Base-by-base conservation (phyloP, 78 protist species). In the Polysphondylium violaceum region DNA sequence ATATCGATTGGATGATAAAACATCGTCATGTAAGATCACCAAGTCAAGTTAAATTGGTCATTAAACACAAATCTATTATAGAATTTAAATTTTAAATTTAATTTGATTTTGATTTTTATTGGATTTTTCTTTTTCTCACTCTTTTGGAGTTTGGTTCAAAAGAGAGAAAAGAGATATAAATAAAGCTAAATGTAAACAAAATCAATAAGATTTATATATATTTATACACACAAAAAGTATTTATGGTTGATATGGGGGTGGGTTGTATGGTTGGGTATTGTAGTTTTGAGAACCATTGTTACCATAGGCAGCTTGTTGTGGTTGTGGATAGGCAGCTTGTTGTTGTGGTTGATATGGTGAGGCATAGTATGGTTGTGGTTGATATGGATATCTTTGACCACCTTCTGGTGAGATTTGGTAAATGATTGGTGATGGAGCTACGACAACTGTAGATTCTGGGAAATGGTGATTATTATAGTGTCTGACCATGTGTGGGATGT, bases 301-400 rank as follows among this genome's bases (percentile, higher is more conserved):
- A 14, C 27, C 67, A 14, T 14, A 12, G 17, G 21, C 9, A 14
- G 40, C 67, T 47, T 44, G 41, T 6, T 78, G 64, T 78, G 88
- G 88, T 65, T 78, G 88, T 75, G 61, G 86, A 23, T 65, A 65
- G 16, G 33, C 33, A 38, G 17, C 55, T 65, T 65, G 68, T 74
- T 74, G 86, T 38, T 29, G 36, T 59, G 44, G 72, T 75, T 58
- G 72, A 75, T 59, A 29, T 40, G 61, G 72, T 56, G 61, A 72
- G 19, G 86, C 86, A 75, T 75, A 75, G 74, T 78, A 78, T 78
- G 59, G 88, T 78, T 76, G 87, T 76, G 87, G 87, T 78, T 78
- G 88, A n/a, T 69, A 69, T 33, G 50, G 47, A 59, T 75, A 75
- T 8, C 58, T 50, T 61, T 44, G 74, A 64, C 76, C 59, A 21